phyloP scores from a whole-genome alignment of 129 eudicot genomes.

The Saposhnikovia divaricata region DNA sequence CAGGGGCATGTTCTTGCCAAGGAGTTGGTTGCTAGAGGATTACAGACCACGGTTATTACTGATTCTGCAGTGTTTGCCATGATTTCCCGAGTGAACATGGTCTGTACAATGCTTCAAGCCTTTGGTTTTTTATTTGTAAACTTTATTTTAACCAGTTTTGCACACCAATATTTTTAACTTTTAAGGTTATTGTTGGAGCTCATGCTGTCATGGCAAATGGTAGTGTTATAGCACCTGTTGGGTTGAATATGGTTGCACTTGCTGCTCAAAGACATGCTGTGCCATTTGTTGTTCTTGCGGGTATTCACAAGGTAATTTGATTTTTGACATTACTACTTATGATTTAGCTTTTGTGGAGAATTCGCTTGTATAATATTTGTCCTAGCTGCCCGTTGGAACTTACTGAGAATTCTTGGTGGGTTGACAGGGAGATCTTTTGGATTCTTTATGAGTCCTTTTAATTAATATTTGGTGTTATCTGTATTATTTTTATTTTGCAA shows the following conservation, averaged over 20 bases:
- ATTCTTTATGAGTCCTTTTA: too few species aligned
- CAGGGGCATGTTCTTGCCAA: slow-evolving; percentile 92
- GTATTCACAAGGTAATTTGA: slow-evolving; percentile 73
- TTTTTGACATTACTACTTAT: not conserved
- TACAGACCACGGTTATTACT: slow-evolving; percentile 88
- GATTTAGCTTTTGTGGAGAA: not conserved
- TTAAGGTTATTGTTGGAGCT: slow-evolving; percentile 96
- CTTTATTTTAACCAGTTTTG: not conserved
- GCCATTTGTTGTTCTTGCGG: slow-evolving; percentile 95
- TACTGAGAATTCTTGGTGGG: too few species aligned
- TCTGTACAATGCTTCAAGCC: slow-evolving; percentile 12
- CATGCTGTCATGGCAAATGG: slow-evolving; percentile 99
- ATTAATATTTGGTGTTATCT: too few species aligned
- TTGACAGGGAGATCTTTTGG: too few species aligned
- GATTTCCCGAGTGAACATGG: slow-evolving; percentile 98
- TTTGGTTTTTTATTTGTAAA: not conserved
- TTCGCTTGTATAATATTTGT: too few species aligned
- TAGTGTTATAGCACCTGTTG: slow-evolving; percentile 95
- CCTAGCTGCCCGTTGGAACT: not conserved
- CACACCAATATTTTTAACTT: not conserved
- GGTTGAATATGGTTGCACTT: slow-evolving; percentile 85
- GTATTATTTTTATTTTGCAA: too few species aligned
- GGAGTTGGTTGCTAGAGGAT: slow-evolving; percentile 72
- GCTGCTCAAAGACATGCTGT: slow-evolving; percentile 97
- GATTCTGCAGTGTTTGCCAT: slow-evolving; percentile 98